These are phyloP conservation scores for Xylaria sp. DNA, from an alignment of 2,329 filamentous ascomycete species.

Conservation along the genomic window DNA sequence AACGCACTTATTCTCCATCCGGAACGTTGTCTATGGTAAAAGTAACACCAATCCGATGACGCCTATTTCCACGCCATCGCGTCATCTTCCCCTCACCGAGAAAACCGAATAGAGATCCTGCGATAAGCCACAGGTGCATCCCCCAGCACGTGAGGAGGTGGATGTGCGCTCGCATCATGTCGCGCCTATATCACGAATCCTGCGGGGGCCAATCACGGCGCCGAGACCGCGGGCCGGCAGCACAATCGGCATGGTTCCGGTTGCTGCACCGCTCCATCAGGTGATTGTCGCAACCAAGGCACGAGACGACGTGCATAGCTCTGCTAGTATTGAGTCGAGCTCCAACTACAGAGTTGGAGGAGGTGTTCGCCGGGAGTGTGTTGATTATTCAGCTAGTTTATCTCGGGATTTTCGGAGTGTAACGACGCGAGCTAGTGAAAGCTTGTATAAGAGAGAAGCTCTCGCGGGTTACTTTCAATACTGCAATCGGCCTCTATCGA, in stretches of 20 bases:
- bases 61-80: constrained; percentile 28
- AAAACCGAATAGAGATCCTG: constrained; percentile 10
- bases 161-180: constrained; percentile 24
- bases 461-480: constrained; percentile 4
- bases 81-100: constrained; percentile 25
- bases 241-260: constrained; percentile 3
- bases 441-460: constrained; percentile 10
- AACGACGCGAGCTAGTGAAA: neutral
- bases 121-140: constrained; percentile 8
- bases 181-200: constrained; percentile 24
- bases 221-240: neutral
- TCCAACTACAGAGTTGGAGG: neutral
- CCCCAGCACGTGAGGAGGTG: constrained; percentile 7
- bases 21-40: neutral
- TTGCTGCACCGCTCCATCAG: neutral
- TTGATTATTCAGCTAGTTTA: constrained; percentile 16
- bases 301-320: constrained; percentile 17
- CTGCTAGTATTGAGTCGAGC: neutral
- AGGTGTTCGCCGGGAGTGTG: neutral
- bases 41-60: constrained; percentile 14
- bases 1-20: neutral
- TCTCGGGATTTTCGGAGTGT: constrained; percentile 18
- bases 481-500: neutral
- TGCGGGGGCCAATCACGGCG: constrained; percentile 26
- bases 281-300: neutral